Base-by-base conservation (phyloP, 2,329 filamentous ascomycete species). In the Parastagonospora avenae region DNA sequence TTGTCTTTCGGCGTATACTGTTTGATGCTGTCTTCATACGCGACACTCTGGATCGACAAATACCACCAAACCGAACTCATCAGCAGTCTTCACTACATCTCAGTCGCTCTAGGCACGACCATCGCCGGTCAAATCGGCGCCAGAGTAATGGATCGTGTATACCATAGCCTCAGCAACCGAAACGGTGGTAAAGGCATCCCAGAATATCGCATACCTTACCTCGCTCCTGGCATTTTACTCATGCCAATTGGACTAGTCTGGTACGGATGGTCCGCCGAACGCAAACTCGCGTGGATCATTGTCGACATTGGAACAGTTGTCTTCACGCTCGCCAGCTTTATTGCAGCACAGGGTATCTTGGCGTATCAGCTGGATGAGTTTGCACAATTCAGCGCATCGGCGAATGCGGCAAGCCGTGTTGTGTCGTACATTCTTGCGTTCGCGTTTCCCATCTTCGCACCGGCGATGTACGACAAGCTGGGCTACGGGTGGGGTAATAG, bases 281-380 rank as follows among this genome's bases (percentile, higher is more conserved):
- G 19, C 35, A n/a, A 15, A 16, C 14, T 37, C 7, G 14, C 15
- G 3, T 37, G 35, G 35, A 16, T 37, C 24, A 77, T 78, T 8
- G 79, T 80, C 4, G 75, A 82, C 56, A 51, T 83, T 2, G 82
- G 80, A 12, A 79, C 77, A 0, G 64, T 66, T 2, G 54, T 82
- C 0, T 75, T 82, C 8, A 80, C 78, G 1, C 48, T 65, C 4
- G 74, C 68, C 64, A 48, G 53, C 40, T 73, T 62, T 45, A 31
- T 54, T 8, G 41, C 43, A 8, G 44, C 38, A 4, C 45, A 83
- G 74, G 73, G 77, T 0, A 64, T 80, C 0, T 77, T 80, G 42
- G 81, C 82, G 9, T 89, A 89, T 56, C 75, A 88, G 4, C 79
- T 87, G 39, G 85, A 88, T 42, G 77, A 79, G 3, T 86, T 80